Conservation (phyloP, 2,329 filamentous ascomycete genomes). For the Pseudogymnoascus sp. region DNA sequence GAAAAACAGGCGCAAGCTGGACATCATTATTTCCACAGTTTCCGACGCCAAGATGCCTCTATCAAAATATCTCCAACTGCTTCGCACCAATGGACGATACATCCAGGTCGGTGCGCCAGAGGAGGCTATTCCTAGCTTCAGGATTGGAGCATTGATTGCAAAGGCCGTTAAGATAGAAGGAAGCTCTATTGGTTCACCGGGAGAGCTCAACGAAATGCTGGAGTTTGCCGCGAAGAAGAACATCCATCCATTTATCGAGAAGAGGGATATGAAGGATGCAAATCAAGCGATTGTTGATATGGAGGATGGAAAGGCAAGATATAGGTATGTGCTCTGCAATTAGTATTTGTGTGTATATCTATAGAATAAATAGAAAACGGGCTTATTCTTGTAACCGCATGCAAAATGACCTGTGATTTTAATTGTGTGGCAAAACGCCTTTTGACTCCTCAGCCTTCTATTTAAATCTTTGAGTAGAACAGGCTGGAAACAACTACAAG, state of each 20-base stretch:
- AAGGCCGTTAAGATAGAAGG: constrained; percentile 44
- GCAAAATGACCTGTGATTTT: neutral
- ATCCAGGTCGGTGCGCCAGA: constrained; percentile 62
- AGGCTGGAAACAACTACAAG: neutral
- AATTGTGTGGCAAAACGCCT: neutral
- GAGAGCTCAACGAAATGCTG: constrained; percentile 54
- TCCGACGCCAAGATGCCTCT: constrained; percentile 53
- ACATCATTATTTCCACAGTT: constrained; percentile 52
- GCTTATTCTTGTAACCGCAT: neutral
- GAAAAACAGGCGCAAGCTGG: constrained; percentile 42
- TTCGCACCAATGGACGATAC: constrained; percentile 51
- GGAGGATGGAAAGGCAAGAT: constrained; percentile 45
- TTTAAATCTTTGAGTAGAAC: neutral
- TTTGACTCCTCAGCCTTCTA: neutral
- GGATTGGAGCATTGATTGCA: constrained; percentile 46
- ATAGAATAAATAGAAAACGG: neutral
- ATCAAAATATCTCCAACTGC: constrained; percentile 49
- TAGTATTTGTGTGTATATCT: constrained; percentile 20
- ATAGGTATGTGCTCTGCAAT: constrained; percentile 40
- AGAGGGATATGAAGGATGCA: constrained; percentile 46
- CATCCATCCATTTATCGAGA: constrained; percentile 48
- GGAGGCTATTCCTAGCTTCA: constrained; percentile 43
- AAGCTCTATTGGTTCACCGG: constrained; percentile 29
- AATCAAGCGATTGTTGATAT: constrained; percentile 50
- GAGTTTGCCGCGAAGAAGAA: constrained; percentile 48